A percentile compares a stretch with the other conserved stretches of the same genome.
Conservation (phyloP, 1,284 basidiomycete genomes). For the Papiliotrema laurentii region DNA sequence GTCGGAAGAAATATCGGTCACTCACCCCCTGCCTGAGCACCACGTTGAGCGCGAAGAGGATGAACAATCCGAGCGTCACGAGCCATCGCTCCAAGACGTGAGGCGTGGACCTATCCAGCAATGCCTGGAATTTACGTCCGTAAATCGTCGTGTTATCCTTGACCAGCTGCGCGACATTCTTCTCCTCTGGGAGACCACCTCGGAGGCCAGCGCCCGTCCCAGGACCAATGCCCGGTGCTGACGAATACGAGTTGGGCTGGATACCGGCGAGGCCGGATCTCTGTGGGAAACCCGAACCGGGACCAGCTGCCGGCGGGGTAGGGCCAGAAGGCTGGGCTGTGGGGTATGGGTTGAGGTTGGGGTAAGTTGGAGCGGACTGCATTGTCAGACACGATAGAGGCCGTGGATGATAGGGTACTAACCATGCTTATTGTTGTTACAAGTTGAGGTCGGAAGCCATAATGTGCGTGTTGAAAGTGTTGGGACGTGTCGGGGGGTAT, state of each 20-base stretch:
- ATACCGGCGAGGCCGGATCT: conserved; percentile 44
- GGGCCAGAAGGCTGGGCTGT: conserved; percentile 1
- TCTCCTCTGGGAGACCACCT: conserved; percentile 44
- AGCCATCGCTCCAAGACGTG: conserved; percentile 84
- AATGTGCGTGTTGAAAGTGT: background rate
- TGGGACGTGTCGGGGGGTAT: background rate
- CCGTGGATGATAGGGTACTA: background rate
- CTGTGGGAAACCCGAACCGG: conserved; percentile 46
- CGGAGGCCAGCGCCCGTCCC: conserved; percentile 33
- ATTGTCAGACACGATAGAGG: background rate
- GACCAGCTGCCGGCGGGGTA: conserved; percentile 30
- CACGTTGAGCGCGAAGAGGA: conserved; percentile 81
- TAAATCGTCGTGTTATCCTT: conserved; percentile 45
- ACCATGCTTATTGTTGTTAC: no score
- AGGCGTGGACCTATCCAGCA: conserved; percentile 87
- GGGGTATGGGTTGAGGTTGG: conserved; percentile 22
- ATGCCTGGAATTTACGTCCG: conserved; percentile 60
- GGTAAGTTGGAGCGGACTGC: conserved; percentile 4
- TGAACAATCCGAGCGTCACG: conserved; percentile 66
- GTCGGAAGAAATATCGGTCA: conserved; percentile 27
- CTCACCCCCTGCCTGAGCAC: conserved; percentile 83
- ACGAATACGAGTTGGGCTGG: conserved; percentile 34
- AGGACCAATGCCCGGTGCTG: conserved; percentile 19
- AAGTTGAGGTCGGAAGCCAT: background rate
- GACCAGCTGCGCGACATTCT: conserved; percentile 46